Conservation (phyloP, 306 rosid genomes). For the Astragalus membranaceus region DNA sequence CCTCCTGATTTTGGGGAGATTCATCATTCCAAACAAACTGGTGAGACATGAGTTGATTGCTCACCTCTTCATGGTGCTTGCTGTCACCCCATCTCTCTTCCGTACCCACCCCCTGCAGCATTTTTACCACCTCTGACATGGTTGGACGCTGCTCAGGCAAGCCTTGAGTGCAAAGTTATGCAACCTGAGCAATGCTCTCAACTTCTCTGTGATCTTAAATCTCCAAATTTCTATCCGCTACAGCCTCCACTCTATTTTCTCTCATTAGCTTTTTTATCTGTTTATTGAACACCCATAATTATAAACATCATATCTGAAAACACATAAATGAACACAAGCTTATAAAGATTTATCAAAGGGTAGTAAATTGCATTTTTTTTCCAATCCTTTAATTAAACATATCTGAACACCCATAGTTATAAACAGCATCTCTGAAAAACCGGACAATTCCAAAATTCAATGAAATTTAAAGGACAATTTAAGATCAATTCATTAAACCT, state of each 20-base stretch:
- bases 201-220: conserved; percentile 55
- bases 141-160: conserved; percentile 68
- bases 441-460: too few relatives aligned
- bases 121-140: too few relatives aligned
- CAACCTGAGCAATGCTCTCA: conserved; percentile 60
- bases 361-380: too few relatives aligned
- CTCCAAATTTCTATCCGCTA: conserved; percentile 63
- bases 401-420: too few relatives aligned
- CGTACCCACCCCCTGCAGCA: too few relatives aligned
- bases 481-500: too few relatives aligned
- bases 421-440: too few relatives aligned
- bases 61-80: conserved; percentile 57
- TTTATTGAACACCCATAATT: neutral
- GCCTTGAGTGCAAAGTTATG: conserved; percentile 69
- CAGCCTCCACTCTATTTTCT: conserved; percentile 69
- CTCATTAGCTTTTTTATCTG: conserved; percentile 72
- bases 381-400: too few relatives aligned
- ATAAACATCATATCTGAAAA: too few relatives aligned
- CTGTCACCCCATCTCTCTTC: conserved; percentile 83
- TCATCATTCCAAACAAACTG: conserved; percentile 77
- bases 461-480: too few relatives aligned
- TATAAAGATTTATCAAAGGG: too few relatives aligned
- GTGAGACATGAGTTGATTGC: conserved; percentile 47
- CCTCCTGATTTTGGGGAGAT: conserved; percentile 66
- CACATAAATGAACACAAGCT: neutral